These are phyloP conservation scores for Actinidia polygama DNA, from an alignment of 179 eudicot species.

Conservation along the genomic window DNA sequence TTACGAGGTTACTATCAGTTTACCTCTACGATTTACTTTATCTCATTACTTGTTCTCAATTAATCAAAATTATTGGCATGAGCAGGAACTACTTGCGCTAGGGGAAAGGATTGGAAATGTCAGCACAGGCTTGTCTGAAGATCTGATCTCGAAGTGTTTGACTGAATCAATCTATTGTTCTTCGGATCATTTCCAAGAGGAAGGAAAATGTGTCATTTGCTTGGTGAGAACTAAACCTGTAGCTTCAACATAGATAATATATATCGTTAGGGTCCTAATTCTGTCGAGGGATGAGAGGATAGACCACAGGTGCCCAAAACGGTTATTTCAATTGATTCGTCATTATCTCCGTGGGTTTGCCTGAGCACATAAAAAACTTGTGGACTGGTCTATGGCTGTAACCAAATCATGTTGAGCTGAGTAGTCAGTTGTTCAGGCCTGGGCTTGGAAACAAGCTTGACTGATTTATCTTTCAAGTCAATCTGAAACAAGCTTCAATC, in stretches of 20 bases:
- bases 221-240: slow-evolving; percentile 48
- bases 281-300: not conserved
- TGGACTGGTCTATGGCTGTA: not conserved
- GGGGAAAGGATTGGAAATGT: slow-evolving; percentile 89
- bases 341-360: not conserved
- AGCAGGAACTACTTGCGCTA: slow-evolving; percentile 82
- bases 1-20: slow-evolving; percentile 60
- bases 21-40: not conserved
- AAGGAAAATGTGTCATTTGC: slow-evolving; percentile 77
- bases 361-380: not conserved
- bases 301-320: not conserved
- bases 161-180: slow-evolving; percentile 71
- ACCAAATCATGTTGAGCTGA: not conserved
- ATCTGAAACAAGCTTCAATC: not conserved
- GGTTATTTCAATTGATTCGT: not conserved
- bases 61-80: slow-evolving; percentile 19
- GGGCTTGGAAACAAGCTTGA: not conserved
- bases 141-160: slow-evolving; percentile 60
- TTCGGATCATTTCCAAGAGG: slow-evolving; percentile 60
- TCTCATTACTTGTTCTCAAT: slow-evolving; percentile 13
- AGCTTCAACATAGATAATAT: not conserved
- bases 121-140: slow-evolving; percentile 73
- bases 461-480: not conserved
- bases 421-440: not conserved
- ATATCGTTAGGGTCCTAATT: not conserved